phyloP scores from a whole-genome alignment of 768 basidiomycete genomes.

The Boletus vermiculosoides region DNA sequence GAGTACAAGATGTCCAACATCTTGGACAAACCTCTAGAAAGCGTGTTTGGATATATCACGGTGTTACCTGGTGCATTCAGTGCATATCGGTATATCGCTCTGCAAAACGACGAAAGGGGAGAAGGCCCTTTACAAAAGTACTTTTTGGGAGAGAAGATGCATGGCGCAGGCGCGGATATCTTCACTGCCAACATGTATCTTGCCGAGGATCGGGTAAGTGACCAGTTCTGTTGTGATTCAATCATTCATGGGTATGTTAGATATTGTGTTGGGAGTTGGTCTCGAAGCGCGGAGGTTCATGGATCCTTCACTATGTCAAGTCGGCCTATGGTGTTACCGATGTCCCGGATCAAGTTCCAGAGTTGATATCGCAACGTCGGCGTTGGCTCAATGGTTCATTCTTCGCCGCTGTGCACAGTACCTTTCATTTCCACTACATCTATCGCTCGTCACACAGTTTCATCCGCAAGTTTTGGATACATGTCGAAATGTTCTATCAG shows the following conservation, averaged over 20 bases:
- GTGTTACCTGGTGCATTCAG: constrained; percentile 93
- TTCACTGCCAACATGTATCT: constrained; percentile 98
- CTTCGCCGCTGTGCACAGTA: constrained; percentile 94
- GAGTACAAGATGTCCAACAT: constrained; percentile 96
- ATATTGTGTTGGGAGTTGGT: constrained; percentile 98
- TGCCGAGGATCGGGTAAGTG: constrained; percentile 76
- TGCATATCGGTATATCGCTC: constrained; percentile 86
- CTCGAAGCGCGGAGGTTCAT: constrained; percentile 85
- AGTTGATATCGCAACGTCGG: constrained; percentile 90
- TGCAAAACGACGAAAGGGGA: constrained; percentile 81
- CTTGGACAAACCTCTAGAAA: constrained; percentile 87
- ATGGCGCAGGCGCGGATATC: constrained; percentile 82
- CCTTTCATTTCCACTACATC: constrained; percentile 91
- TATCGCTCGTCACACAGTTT: constrained; percentile 87
- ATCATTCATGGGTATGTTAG: constrained; percentile 35
- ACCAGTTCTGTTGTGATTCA: background rate
- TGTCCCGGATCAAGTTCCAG: constrained; percentile 93
- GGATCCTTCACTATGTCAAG: constrained; percentile 96
- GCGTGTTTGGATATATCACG: constrained; percentile 90
- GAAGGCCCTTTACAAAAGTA: constrained; percentile 93
- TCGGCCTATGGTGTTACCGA: constrained; percentile 91
- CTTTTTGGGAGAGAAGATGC: constrained; percentile 96
- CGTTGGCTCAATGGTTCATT: constrained; percentile 98
- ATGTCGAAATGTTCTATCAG: constrained; percentile 92
- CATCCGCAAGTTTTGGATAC: constrained; percentile 89